Base-by-base conservation (phyloP, 768 basidiomycete genomes). In the Termitomyces sp. region DNA sequence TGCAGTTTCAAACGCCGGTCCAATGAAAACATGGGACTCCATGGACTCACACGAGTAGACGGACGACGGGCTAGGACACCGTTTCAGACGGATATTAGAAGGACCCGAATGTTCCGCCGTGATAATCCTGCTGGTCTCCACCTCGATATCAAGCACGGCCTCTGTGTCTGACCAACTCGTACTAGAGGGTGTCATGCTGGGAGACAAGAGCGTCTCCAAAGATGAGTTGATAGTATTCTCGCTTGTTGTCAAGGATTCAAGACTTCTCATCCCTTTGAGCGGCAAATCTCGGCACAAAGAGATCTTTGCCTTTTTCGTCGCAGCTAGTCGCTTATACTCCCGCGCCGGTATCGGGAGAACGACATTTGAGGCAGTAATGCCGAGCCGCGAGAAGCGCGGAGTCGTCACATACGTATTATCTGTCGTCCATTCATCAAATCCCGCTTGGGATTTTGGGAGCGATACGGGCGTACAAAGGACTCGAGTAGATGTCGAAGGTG, bases 331-430 rank as follows among this genome's bases (percentile, higher is more conserved):
- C 23, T 60, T 63, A 53, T 69, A 69, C 40, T 71, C 67, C 43
- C 70, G 69, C 8, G 73, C 73, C 21, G 73, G 67, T 3, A 78
- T 58, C n/a, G 77, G 78, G 38, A 80, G 66, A 8, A 79, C 69
- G 15, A 78, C 72, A 17, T 63, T 58, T 1, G 71, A 56, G 3
- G 67, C 59, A 2, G 68, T 58, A 10, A 79, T 62, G 14, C 73
- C 67, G 35, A 75, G 66, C 5, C 77, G 69, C 33, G 71, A 68
- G 62, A 80, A 80, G 26, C 68, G 69, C 4, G 78, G 78, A 1
- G 70, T 75, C 7, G 60, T 63, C 7, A 63, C 68, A 56, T 73
- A 76, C 0, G 71, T 57, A 44, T 67, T 70, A 31, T 67, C 35
- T n/a, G 73, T 63, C 52, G 75, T 66, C 76, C 76, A 78, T 53